phyloP scores from a whole-genome alignment of 2,329 filamentous ascomycete species.

The Aspergillus persii region DNA sequence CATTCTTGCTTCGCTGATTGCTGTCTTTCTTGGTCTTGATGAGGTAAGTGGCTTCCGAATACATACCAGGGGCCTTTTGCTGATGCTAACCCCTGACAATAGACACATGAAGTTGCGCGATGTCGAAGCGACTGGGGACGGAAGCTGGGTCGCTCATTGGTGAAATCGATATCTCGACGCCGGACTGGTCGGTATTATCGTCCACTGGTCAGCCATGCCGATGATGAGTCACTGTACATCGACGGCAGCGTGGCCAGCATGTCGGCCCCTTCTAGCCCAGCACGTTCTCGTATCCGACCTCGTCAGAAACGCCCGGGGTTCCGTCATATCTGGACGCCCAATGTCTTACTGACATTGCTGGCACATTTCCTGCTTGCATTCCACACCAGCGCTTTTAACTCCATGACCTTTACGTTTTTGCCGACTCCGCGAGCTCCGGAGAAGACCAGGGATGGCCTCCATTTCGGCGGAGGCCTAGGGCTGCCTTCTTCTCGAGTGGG shows the following conservation, averaged over 20 bases:
- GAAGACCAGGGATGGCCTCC: slow-evolving; percentile 44
- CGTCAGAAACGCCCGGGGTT: slow-evolving; percentile 46
- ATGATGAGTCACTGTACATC: slow-evolving; percentile 33
- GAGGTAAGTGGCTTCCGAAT: slow-evolving; percentile 47
- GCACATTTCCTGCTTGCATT: slow-evolving; percentile 69
- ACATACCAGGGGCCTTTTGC: neutral
- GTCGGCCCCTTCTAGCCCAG: slow-evolving; percentile 28
- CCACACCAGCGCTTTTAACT: slow-evolving; percentile 73
- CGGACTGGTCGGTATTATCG: slow-evolving; percentile 31
- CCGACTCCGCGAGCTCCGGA: slow-evolving; percentile 63
- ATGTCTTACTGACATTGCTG: slow-evolving; percentile 58
- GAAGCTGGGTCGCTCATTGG: slow-evolving; percentile 36
- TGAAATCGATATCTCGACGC: slow-evolving; percentile 25
- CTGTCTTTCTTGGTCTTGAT: slow-evolving; percentile 64
- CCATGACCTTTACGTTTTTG: slow-evolving; percentile 73
- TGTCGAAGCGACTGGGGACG: slow-evolving; percentile 43
- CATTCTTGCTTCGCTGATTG: slow-evolving; percentile 54
- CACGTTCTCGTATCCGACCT: slow-evolving; percentile 26
- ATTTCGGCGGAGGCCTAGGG: slow-evolving; percentile 72
- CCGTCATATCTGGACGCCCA: slow-evolving; percentile 52
- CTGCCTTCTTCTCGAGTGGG: slow-evolving; percentile 69
- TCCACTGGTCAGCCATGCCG: slow-evolving; percentile 28
- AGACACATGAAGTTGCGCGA: slow-evolving; percentile 40
- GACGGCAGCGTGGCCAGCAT: slow-evolving; percentile 26
- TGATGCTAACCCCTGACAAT: neutral